These are phyloP conservation scores for Alternaria tenuissima DNA, from an alignment of 2,329 filamentous ascomycete genomes.

Conservation along the genomic window DNA sequence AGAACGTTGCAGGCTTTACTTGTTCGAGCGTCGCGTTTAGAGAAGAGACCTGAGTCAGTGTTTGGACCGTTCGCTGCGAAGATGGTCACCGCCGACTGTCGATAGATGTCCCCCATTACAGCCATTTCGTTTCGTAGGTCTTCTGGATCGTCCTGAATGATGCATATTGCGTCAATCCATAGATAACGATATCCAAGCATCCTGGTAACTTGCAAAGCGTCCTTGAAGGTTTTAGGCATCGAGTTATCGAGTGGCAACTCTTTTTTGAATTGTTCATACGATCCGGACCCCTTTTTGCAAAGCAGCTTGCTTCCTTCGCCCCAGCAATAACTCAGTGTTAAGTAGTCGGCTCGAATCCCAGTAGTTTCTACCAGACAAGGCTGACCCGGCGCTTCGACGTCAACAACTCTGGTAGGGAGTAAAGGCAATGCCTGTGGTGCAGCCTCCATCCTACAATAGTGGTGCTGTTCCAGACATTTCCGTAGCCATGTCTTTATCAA, in stretches of 20 bases:
- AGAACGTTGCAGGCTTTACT: background rate
- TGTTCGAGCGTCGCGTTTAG: background rate
- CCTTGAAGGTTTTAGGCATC: background rate
- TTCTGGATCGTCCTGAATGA: background rate
- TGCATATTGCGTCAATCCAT: background rate
- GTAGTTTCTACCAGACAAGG: background rate
- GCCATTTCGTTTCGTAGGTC: background rate
- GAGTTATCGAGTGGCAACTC: background rate
- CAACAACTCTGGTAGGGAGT: background rate
- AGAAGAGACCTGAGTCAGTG: background rate
- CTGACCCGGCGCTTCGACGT: background rate
- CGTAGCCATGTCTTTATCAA: background rate
- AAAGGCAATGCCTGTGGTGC: background rate
- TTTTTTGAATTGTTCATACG: background rate
- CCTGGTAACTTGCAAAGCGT: background rate
- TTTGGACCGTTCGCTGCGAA: background rate
- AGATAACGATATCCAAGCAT: background rate
- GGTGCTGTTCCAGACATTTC: background rate
- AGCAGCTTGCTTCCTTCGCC: background rate
- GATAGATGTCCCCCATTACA: background rate
- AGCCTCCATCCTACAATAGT: background rate
- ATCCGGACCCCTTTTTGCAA: background rate
- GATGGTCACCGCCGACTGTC: background rate
- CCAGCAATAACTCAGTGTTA: background rate
- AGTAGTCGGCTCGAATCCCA: background rate